phyloP scores from a whole-genome alignment of 208 protist species.

The Crithidia acanthocephali region DNA sequence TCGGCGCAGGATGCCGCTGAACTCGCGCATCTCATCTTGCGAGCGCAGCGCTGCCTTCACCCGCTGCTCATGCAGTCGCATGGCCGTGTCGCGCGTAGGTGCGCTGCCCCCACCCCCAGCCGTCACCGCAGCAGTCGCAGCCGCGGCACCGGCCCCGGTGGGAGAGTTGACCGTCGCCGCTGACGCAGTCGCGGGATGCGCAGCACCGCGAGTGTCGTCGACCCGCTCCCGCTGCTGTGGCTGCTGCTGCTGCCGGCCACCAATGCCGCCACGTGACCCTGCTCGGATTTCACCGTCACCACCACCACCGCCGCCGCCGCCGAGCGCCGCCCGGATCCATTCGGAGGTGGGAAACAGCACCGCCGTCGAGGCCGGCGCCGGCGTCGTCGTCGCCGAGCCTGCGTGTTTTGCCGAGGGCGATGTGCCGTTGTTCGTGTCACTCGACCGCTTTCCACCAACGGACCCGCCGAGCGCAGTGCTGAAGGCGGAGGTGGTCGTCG shows the following conservation, averaged over 20 bases:
- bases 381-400: background rate
- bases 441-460: slow-evolving; percentile 1
- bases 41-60: slow-evolving; percentile 38
- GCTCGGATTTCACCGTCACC: background rate
- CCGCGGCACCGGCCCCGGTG: too few relatives aligned
- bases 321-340: slow-evolving; percentile 12
- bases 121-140: too few relatives aligned
- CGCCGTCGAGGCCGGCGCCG: background rate
- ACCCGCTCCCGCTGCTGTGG: too few relatives aligned
- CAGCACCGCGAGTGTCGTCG: too few relatives aligned
- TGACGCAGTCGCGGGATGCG: too few relatives aligned
- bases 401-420: background rate
- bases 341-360: slow-evolving; percentile 11
- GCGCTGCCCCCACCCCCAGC: background rate
- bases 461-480: background rate
- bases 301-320: background rate
- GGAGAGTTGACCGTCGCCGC: too few relatives aligned
- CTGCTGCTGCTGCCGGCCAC: too few relatives aligned
- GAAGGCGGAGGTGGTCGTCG: background rate
- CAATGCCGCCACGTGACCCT: background rate
- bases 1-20: slow-evolving; percentile 37
- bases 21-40: slow-evolving; percentile 49
- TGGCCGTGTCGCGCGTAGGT: slow-evolving; percentile 8
- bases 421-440: background rate
- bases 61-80: slow-evolving; percentile 46